A percentile compares a stretch with the other conserved stretches of the same genome.
These are phyloP conservation scores for Thalassiosira exigua DNA, from an alignment of 352 stramenopile species.

Conservation along the genomic window DNA sequence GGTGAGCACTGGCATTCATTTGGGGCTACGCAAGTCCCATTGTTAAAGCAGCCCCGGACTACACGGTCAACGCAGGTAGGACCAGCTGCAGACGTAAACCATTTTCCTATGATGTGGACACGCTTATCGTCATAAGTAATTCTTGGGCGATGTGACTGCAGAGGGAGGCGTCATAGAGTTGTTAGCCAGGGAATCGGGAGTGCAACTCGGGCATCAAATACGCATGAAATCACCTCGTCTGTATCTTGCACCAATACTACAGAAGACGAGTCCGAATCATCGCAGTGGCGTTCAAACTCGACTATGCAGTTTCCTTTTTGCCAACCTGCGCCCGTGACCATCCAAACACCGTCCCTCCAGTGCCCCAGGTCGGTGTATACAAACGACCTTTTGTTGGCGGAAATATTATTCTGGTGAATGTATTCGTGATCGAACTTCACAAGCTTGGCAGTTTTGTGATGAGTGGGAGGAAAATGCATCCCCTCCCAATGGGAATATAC, in stretches of 20 bases:
- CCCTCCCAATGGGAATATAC: constrained; percentile 89
- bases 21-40: constrained; percentile 91
- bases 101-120: constrained; percentile 74
- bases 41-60: constrained; percentile 92
- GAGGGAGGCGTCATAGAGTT: not conserved
- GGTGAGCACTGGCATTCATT: constrained; percentile 90
- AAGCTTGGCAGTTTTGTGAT: constrained; percentile 86
- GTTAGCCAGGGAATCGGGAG: not conserved
- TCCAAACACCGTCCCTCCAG: constrained; percentile 85
- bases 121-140: constrained; percentile 85
- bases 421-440: constrained; percentile 52
- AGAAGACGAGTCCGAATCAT: constrained; percentile 34
- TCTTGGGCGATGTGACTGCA: constrained; percentile 87
- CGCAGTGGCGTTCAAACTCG: constrained; percentile 90
- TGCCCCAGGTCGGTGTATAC: constrained; percentile 92
- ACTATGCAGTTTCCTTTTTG: constrained; percentile 93
- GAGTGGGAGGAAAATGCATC: constrained; percentile 92
- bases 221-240: constrained; percentile 74
- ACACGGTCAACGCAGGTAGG: constrained; percentile 91
- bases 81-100: constrained; percentile 51
- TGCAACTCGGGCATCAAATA: not conserved
- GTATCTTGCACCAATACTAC: constrained; percentile 88
- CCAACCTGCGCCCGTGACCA: constrained; percentile 89
- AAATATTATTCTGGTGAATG: constrained; percentile 10
- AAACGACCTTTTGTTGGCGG: constrained; percentile 48